Conservation (phyloP, 108 stramenopile genomes). For the Phaeodactylum tricornutum region DNA sequence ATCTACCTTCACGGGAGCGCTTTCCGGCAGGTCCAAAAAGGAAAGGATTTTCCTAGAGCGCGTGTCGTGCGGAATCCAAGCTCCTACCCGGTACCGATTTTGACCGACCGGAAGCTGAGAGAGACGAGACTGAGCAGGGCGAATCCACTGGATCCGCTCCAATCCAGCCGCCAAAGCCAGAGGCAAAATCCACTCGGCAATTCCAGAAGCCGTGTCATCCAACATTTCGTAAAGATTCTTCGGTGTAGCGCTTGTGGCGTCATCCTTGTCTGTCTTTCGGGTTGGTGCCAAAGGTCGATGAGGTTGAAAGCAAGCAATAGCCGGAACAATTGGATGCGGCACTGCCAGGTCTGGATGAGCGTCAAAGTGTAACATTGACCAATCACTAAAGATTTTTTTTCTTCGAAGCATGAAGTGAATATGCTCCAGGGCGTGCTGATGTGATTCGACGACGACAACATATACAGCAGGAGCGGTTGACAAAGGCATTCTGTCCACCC, state of each 20-base stretch:
- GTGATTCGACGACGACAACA: conserved; percentile 46
- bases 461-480: too few relatives aligned
- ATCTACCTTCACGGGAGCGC: conserved; percentile 26
- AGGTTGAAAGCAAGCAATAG: conserved; percentile 30
- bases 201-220: conserved; percentile 32
- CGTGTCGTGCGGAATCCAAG: neutral
- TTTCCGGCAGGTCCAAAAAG: conserved; percentile 31
- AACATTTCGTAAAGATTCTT: conserved; percentile 44
- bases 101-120: conserved; percentile 24
- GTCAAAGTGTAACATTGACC: conserved; percentile 55
- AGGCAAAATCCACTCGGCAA: conserved; percentile 59
- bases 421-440: conserved; percentile 53
- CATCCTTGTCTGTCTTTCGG: neutral
- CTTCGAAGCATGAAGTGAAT: conserved; percentile 33
- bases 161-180: conserved; percentile 37
- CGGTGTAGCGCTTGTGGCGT: neutral
- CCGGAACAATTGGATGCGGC: conserved; percentile 23
- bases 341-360: conserved; percentile 58
- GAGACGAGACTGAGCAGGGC: conserved; percentile 13
- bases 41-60: too few relatives aligned
- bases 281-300: neutral
- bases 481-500: too few relatives aligned
- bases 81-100: conserved; percentile 27
- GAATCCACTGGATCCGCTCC: conserved; percentile 29
- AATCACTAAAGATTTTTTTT: conserved; percentile 13